phyloP scores from a whole-genome alignment of 2,329 filamentous ascomycete species.

The Pyricularia grisea region DNA sequence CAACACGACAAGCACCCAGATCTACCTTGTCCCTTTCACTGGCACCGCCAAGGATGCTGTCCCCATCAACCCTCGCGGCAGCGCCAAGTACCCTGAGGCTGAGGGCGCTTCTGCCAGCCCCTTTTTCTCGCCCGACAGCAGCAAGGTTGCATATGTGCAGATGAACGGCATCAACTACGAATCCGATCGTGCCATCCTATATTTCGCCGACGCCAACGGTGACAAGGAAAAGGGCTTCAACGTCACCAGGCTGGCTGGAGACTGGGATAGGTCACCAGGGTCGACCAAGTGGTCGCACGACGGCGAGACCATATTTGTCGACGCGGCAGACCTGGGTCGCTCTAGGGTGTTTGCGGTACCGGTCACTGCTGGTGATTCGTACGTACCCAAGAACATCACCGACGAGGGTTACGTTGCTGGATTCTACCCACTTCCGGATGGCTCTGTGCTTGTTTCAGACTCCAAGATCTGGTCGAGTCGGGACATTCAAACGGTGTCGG shows the following conservation, averaged over 20 bases:
- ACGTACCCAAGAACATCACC: slow-evolving; percentile 22
- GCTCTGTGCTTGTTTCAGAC: slow-evolving; percentile 20
- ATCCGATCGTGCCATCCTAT: slow-evolving; percentile 24
- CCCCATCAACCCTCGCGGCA: slow-evolving; percentile 22
- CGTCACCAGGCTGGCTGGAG: slow-evolving; percentile 19
- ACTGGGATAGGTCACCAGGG: slow-evolving; percentile 22
- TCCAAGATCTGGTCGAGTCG: slow-evolving; percentile 25
- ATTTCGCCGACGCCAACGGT: slow-evolving; percentile 14
- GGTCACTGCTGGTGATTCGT: slow-evolving; percentile 13
- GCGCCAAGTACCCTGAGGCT: slow-evolving; percentile 17
- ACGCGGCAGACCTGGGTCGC: slow-evolving; percentile 19
- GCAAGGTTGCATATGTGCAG: slow-evolving; percentile 48
- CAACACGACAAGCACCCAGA: slow-evolving; percentile 35
- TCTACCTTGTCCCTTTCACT: slow-evolving; percentile 23
- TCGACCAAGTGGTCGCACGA: slow-evolving; percentile 13
- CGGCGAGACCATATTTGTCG: slow-evolving; percentile 18
- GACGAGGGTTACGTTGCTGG: slow-evolving; percentile 19
- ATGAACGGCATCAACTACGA: slow-evolving; percentile 54
- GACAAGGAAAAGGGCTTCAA: slow-evolving; percentile 38
- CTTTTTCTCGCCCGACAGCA: slow-evolving; percentile 47
- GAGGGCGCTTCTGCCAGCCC: slow-evolving; percentile 24
- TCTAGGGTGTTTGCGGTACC: slow-evolving; percentile 22
- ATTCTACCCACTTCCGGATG: slow-evolving; percentile 18
- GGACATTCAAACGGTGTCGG: slow-evolving; percentile 20
- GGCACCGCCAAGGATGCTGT: slow-evolving; percentile 19